phyloP scores from a whole-genome alignment of 83 land plant genomes.

The Larix sibirica region DNA sequence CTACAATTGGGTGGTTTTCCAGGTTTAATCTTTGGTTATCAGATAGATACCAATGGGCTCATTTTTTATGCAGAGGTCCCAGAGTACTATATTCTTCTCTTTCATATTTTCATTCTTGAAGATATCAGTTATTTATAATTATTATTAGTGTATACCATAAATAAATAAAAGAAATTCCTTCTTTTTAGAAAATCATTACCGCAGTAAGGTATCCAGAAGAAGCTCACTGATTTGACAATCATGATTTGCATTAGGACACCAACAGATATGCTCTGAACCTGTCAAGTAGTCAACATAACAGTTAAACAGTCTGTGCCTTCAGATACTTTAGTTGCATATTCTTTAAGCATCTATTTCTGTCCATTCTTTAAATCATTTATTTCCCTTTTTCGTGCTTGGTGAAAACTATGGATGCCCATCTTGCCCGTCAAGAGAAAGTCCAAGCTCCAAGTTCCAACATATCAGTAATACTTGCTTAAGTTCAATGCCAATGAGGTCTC shows the following conservation, averaged over 20 bases:
- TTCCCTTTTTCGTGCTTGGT: background rate
- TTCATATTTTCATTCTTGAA: background rate
- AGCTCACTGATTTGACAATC: background rate
- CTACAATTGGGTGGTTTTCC: background rate
- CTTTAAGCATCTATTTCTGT: background rate
- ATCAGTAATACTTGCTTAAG: background rate
- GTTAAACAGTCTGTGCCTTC: no score
- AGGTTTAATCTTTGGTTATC: background rate
- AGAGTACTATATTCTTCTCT: background rate
- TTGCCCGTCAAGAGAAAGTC: background rate
- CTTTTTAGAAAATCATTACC: background rate
- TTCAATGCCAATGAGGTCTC: slow-evolving; percentile 1
- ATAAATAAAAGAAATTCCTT: background rate
- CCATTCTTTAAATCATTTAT: background rate
- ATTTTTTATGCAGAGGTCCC: background rate
- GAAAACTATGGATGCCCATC: background rate
- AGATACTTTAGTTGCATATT: background rate
- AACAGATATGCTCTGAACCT: background rate
- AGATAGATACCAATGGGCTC: background rate
- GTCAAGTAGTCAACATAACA: background rate
- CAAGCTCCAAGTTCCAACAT: background rate
- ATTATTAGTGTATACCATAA: background rate
- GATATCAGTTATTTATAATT: background rate
- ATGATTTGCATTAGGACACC: background rate
- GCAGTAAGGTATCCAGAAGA: background rate